Evolutionary conservation across 2,329 filamentous ascomycete species (phyloP).

Genomic region (Venturia asperata): DNA sequence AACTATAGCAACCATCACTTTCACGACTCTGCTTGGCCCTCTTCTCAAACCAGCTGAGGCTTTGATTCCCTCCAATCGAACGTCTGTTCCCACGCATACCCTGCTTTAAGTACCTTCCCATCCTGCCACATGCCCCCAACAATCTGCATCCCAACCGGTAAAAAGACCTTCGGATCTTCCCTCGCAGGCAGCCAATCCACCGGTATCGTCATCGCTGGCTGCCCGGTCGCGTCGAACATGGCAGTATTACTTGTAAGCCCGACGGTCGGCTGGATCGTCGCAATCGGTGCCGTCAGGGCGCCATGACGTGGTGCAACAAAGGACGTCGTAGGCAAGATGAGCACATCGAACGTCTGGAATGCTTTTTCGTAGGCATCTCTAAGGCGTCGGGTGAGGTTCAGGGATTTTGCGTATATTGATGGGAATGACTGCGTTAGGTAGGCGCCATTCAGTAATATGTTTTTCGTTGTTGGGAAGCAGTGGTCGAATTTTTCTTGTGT

Average conservation of each 20-base stretch:
- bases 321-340: constrained; percentile 36
- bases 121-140: constrained; percentile 35
- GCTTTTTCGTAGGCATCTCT: constrained; percentile 34
- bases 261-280: constrained; percentile 28
- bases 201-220: constrained; percentile 29
- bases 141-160: constrained; percentile 37
- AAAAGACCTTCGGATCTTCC: constrained; percentile 23
- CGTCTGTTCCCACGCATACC: constrained; percentile 27
- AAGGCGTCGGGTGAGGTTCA: constrained; percentile 35
- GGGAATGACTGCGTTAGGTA: constrained; percentile 35
- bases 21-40: neutral
- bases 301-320: constrained; percentile 23
- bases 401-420: constrained; percentile 35
- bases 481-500: constrained; percentile 40
- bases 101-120: constrained; percentile 27
- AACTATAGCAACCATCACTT: neutral
- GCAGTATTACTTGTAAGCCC: constrained; percentile 28
- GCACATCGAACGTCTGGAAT: constrained; percentile 33
- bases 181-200: constrained; percentile 23
- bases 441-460: constrained; percentile 39
- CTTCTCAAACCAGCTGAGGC: neutral
- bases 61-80: constrained; percentile 26
- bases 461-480: constrained; percentile 45
- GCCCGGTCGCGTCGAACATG: constrained; percentile 29
- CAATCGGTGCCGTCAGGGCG: constrained; percentile 25